A percentile compares a stretch with the other conserved stretches of the same genome.
phyloP scores from a whole-genome alignment of 1,139 yeast genomes.

The Groenewaldozyma sp. region DNA sequence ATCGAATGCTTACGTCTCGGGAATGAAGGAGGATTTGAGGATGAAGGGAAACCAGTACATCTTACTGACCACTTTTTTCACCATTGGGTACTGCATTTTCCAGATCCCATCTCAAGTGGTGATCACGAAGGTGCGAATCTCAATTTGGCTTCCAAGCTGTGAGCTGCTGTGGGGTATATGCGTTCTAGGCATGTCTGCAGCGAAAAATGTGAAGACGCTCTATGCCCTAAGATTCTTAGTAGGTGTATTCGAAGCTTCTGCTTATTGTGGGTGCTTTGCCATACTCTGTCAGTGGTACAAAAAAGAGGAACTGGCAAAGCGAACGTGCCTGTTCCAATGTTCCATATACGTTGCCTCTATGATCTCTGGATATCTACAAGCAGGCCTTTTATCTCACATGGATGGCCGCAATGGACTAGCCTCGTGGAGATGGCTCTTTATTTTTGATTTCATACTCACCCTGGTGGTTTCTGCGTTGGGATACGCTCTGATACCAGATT shows the following conservation, averaged over 20 bases:
- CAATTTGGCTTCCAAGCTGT: slow-evolving; percentile 5
- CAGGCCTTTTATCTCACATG: slow-evolving; percentile 44
- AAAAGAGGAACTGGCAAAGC: slow-evolving; percentile 37
- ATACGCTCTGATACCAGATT: slow-evolving; percentile 56
- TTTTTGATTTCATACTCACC: slow-evolving; percentile 45
- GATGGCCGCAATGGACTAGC: slow-evolving; percentile 41
- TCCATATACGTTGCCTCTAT: slow-evolving; percentile 40
- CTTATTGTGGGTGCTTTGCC: slow-evolving; percentile 46
- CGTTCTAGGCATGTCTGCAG: slow-evolving; percentile 44
- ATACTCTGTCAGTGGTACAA: slow-evolving; percentile 43
- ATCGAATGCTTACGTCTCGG: slow-evolving; percentile 42
- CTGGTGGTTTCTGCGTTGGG: slow-evolving; percentile 54
- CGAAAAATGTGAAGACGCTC: slow-evolving; percentile 5
- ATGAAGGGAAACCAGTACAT: slow-evolving; percentile 44
- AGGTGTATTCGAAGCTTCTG: slow-evolving; percentile 47
- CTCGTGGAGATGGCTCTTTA: slow-evolving; percentile 68
- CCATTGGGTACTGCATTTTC: slow-evolving; percentile 10
- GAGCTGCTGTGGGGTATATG: slow-evolving; percentile 12
- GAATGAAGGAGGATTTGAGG: slow-evolving; percentile 42
- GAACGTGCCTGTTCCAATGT: too few species aligned
- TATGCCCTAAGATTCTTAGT: slow-evolving; percentile 37
- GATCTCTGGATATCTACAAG: slow-evolving; percentile 33
- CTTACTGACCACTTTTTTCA: slow-evolving; percentile 18
- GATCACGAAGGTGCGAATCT: slow-evolving; percentile 5
- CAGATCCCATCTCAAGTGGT: slow-evolving; percentile 10